phyloP scores from a whole-genome alignment of 2,329 filamentous ascomycete genomes.

The Eutypa lata region DNA sequence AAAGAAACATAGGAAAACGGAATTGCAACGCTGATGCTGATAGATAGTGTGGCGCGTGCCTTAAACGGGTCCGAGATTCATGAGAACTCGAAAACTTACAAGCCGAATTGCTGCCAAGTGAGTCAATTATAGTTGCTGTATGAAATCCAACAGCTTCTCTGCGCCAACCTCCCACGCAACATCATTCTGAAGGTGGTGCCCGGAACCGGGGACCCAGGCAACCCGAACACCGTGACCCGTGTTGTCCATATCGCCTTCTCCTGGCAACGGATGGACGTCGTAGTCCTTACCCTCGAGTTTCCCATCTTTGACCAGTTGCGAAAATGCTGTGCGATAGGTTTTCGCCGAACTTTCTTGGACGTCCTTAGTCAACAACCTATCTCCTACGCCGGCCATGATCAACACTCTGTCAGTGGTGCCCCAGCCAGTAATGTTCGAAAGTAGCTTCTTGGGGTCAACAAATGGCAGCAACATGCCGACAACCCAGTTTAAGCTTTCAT shows the following conservation, averaged over 20 bases:
- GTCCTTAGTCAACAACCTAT: constrained; percentile 37
- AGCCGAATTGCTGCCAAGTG: no score
- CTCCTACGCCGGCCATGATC: constrained; percentile 36
- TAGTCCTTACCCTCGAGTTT: constrained; percentile 24
- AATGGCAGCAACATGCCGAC: constrained; percentile 45
- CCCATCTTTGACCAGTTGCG: constrained; percentile 24
- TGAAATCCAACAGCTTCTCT: constrained; percentile 40
- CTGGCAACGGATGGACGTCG: constrained; percentile 9
- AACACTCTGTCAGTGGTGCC: constrained; percentile 30
- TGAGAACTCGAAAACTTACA: no score
- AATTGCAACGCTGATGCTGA: no score
- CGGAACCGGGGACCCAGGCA: constrained; percentile 40
- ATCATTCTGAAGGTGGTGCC: constrained; percentile 54
- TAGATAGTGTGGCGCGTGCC: no score
- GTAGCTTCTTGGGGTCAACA: constrained; percentile 35
- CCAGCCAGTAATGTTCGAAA: constrained; percentile 33
- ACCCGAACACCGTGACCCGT: constrained; percentile 36
- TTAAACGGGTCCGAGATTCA: no score
- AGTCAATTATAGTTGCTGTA: constrained; percentile 24
- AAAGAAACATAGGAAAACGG: no score
- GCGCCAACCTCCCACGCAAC: constrained; percentile 45
- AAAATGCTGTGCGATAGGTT: constrained; percentile 33
- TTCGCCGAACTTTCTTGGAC: constrained; percentile 36
- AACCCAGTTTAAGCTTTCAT: constrained; percentile 52
- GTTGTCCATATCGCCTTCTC: constrained; percentile 22